Conservation (phyloP, 805 yeast genomes). For the Teunomyces panamensis region DNA sequence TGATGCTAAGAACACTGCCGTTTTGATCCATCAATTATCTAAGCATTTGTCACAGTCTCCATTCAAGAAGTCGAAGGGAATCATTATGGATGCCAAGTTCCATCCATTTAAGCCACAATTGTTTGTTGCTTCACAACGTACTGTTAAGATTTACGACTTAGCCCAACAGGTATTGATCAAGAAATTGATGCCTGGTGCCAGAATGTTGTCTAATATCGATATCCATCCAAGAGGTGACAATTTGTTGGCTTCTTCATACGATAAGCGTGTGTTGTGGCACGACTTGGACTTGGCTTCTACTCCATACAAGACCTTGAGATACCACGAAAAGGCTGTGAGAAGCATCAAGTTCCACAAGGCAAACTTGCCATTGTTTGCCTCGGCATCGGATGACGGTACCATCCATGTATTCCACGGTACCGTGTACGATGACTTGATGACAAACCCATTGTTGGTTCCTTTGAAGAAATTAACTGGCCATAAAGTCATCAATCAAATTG, state of each 20-base stretch:
- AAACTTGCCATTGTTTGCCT: constrained; percentile 83
- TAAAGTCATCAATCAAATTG: constrained; percentile 71
- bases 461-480: constrained; percentile 93
- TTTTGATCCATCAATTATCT: constrained; percentile 89
- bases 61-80: constrained; percentile 87
- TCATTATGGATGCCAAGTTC: constrained; percentile 93
- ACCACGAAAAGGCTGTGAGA: constrained; percentile 93
- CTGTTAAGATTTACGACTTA: constrained; percentile 85
- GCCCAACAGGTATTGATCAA: constrained; percentile 80
- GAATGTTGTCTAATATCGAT: constrained; percentile 89
- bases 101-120: constrained; percentile 95
- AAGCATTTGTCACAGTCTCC: constrained; percentile 96
- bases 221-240: constrained; percentile 97
- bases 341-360: constrained; percentile 82
- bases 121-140: constrained; percentile 91
- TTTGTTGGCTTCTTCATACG: constrained; percentile 86
- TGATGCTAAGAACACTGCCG: constrained; percentile 82
- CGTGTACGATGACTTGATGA: constrained; percentile 92
- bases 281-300: constrained; percentile 85
- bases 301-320: constrained; percentile 93
- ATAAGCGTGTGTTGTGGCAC: constrained; percentile 95
- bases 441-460: constrained; percentile 94
- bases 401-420: constrained; percentile 95
- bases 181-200: constrained; percentile 90
- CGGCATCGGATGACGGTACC: constrained; percentile 92